A percentile compares a stretch with the other conserved stretches of the same genome.
Conservation (phyloP, 2,329 filamentous ascomycete genomes). For the Fusarium subglutinans region DNA sequence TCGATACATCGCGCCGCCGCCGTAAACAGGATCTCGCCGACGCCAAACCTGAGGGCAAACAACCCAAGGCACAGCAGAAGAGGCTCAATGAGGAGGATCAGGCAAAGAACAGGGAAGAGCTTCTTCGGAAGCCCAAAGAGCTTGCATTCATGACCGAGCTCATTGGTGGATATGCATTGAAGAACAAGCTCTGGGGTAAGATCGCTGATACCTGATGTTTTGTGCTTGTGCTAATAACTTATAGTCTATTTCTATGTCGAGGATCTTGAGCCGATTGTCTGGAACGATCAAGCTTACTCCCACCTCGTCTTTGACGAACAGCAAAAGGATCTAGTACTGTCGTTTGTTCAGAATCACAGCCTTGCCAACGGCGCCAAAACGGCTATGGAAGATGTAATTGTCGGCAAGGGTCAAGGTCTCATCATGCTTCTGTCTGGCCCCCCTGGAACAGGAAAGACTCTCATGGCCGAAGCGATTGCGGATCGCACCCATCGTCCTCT, state of each 20-base stretch:
- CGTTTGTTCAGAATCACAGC: conserved; percentile 58
- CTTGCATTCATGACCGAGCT: conserved; percentile 54
- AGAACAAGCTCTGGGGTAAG: conserved; percentile 58
- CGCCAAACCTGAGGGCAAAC: background rate
- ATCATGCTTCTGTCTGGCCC: conserved; percentile 58
- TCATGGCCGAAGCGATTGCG: conserved; percentile 56
- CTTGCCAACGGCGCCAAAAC: conserved; percentile 21
- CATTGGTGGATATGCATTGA: conserved; percentile 56
- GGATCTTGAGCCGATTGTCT: conserved; percentile 53
- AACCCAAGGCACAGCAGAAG: conserved; percentile 23
- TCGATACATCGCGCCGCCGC: conserved; percentile 16
- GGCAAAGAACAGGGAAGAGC: conserved; percentile 50
- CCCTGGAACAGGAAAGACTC: conserved; percentile 58
- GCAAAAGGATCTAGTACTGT: conserved; percentile 58
- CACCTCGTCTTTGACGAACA: conserved; percentile 58
- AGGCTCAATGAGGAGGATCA: conserved; percentile 49
- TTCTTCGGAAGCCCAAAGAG: conserved; percentile 51
- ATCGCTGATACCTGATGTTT: background rate
- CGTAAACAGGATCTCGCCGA: conserved; percentile 13
- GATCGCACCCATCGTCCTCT: conserved; percentile 56
- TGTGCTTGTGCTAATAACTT: conserved; percentile 1
- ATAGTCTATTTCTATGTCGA: conserved; percentile 51
- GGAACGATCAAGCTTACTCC: conserved; percentile 57
- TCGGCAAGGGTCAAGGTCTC: conserved; percentile 55
- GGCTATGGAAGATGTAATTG: conserved; percentile 52